A percentile compares a stretch with the other conserved stretches of the same genome.
Conservation (phyloP, 495 filamentous ascomycete genomes). For the Pyronema domesticum region DNA sequence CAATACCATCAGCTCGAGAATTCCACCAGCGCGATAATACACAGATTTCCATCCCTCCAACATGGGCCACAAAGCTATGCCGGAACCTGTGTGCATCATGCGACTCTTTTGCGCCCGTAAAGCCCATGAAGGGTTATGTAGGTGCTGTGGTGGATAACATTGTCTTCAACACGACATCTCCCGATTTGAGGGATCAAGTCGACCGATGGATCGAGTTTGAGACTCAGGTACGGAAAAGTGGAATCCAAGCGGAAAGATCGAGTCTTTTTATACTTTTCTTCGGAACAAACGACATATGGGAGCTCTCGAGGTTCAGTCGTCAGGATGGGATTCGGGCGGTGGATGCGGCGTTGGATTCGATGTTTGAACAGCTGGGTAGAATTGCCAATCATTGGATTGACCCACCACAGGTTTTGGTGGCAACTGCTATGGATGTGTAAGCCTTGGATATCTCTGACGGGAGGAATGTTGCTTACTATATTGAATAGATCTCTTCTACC, state of each 20-base stretch:
- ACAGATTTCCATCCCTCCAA: not conserved
- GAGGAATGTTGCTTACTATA: not conserved
- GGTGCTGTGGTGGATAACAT: slow-evolving; percentile 17
- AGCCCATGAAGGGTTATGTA: slow-evolving; percentile 11
- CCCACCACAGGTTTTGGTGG: slow-evolving; percentile 33
- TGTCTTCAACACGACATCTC: slow-evolving; percentile 16
- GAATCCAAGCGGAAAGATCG: slow-evolving; percentile 9
- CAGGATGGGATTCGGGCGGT: slow-evolving; percentile 26
- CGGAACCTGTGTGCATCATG: slow-evolving; percentile 13
- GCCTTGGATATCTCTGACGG: not conserved
- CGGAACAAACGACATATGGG: slow-evolving; percentile 37
- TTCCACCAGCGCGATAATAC: slow-evolving; percentile 5
- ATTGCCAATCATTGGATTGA: slow-evolving; percentile 28
- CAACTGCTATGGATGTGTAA: slow-evolving; percentile 33
- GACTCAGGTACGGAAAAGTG: slow-evolving; percentile 6
- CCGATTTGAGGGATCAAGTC: slow-evolving; percentile 16
- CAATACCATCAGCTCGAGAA: slow-evolving; percentile 8
- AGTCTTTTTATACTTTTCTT: slow-evolving; percentile 30
- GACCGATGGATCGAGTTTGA: slow-evolving; percentile 13
- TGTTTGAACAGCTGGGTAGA: slow-evolving; percentile 30
- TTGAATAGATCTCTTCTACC: slow-evolving; percentile 29
- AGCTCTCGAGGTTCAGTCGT: slow-evolving; percentile 27
- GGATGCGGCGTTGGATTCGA: slow-evolving; percentile 29
- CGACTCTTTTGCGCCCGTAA: slow-evolving; percentile 14
- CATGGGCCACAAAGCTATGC: slow-evolving; percentile 18